phyloP scores from a whole-genome alignment of 441 rosid genomes.

The Euphorbia celastroides region DNA sequence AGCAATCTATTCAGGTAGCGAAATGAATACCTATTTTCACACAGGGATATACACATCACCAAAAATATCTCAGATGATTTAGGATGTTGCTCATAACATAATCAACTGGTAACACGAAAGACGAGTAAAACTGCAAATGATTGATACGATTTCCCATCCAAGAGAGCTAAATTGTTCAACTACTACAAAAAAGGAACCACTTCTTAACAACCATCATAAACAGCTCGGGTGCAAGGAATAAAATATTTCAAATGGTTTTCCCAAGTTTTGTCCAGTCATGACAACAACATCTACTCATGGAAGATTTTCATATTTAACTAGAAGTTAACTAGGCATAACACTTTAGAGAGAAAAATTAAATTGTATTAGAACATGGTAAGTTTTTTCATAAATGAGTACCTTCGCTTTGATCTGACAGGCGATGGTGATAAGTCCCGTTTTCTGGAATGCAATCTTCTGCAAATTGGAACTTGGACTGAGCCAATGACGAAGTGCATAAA shows the following conservation, averaged over 20 bases:
- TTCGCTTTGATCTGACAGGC: constrained; percentile 68
- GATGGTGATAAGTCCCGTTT: constrained; percentile 62
- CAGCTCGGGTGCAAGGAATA: neutral
- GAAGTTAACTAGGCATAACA: constrained; percentile 4
- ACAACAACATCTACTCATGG: neutral
- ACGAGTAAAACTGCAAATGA: neutral
- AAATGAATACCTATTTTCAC: constrained; percentile 5
- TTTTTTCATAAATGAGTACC: constrained; percentile 35
- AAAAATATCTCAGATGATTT: neutral
- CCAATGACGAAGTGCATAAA: constrained; percentile 22
- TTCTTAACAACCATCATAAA: neutral
- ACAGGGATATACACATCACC: neutral
- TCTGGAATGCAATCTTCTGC: constrained; percentile 55
- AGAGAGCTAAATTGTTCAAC: neutral
- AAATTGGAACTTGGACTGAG: constrained; percentile 23
- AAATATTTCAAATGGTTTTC: neutral
- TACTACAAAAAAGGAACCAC: neutral
- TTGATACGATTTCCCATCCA: neutral
- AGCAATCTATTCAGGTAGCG: neutral
- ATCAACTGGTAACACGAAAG: neutral
- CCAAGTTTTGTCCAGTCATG: neutral
- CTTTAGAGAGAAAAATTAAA: constrained; percentile 1
- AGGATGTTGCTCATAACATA: neutral
- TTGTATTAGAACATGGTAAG: neutral
- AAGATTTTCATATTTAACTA: neutral